These are phyloP conservation scores for Alternaria burnsii DNA, from an alignment of 2,329 filamentous ascomycete genomes.

Conservation along the genomic window DNA sequence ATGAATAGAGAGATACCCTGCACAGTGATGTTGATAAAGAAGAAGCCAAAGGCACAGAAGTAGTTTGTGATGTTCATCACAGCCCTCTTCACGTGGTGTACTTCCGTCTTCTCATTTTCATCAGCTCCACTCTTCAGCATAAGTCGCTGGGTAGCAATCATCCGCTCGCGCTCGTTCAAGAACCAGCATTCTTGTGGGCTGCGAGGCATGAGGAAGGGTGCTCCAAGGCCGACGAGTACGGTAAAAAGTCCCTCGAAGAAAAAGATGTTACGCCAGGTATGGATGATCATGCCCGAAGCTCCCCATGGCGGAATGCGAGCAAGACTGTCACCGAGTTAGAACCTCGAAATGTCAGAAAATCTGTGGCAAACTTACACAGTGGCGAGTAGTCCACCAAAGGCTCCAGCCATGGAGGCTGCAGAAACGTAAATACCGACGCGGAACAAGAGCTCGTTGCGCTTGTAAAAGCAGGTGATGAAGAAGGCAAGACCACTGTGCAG, in stretches of 20 bases:
- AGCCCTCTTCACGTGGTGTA: constrained; percentile 61
- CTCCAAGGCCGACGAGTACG: constrained; percentile 56
- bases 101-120: constrained; percentile 58
- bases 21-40: constrained; percentile 68
- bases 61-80: constrained; percentile 67
- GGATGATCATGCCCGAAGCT: constrained; percentile 52
- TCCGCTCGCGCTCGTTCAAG: constrained; percentile 62
- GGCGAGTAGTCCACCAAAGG: constrained; percentile 66
- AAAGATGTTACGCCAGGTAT: constrained; percentile 63
- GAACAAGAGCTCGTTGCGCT: constrained; percentile 64
- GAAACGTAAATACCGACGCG: constrained; percentile 66
- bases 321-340: constrained; percentile 25
- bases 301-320: constrained; percentile 63
- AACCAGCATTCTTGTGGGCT: constrained; percentile 60
- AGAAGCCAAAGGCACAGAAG: constrained; percentile 66
- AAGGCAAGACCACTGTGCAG: constrained; percentile 60
- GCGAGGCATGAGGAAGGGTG: constrained; percentile 63
- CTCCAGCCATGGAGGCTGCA: constrained; percentile 64
- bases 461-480: constrained; percentile 66
- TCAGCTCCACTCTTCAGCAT: constrained; percentile 58
- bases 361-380: constrained; percentile 53
- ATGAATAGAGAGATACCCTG: constrained; percentile 56
- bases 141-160: constrained; percentile 64
- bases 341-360: neutral
- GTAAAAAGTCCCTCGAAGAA: constrained; percentile 70